Conservation (phyloP, 805 yeast genomes). For the Peterozyma toletana region DNA sequence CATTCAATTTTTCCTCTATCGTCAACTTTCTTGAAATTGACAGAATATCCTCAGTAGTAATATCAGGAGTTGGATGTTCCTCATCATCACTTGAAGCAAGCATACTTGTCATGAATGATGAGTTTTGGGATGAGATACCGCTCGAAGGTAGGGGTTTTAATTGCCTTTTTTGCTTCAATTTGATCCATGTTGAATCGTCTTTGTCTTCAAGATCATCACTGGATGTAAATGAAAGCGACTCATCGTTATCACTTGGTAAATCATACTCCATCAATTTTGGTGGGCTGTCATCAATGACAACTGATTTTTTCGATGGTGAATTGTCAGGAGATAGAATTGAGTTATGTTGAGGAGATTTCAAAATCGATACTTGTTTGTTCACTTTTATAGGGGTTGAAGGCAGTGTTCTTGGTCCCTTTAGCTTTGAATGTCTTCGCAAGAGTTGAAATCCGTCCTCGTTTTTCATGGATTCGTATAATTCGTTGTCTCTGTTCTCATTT, state of each 20-base stretch:
- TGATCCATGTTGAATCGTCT: slow-evolving; percentile 10
- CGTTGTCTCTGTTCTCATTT: too few species aligned
- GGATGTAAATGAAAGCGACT: slow-evolving; percentile 2
- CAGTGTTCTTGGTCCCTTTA: slow-evolving; percentile 22
- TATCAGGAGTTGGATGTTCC: slow-evolving; percentile 12
- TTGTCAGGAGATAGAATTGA: slow-evolving; percentile 12
- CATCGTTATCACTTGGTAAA: slow-evolving; percentile 15
- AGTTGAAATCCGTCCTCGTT: neutral
- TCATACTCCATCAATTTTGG: slow-evolving; percentile 29
- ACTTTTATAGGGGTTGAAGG: slow-evolving; percentile 14
- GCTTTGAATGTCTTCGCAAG: slow-evolving; percentile 16
- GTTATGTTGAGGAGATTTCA: slow-evolving; percentile 9
- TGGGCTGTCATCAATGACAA: slow-evolving; percentile 29
- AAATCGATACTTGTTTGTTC: slow-evolving; percentile 11
- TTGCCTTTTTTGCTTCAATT: slow-evolving; percentile 19
- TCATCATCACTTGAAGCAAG: slow-evolving; percentile 16
- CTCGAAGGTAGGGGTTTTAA: slow-evolving; percentile 28
- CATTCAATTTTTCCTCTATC: slow-evolving; percentile 37
- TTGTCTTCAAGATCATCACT: slow-evolving; percentile 8
- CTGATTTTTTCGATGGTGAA: slow-evolving; percentile 28
- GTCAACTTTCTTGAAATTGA: slow-evolving; percentile 19
- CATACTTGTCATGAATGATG: slow-evolving; percentile 24
- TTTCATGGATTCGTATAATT: too few species aligned
- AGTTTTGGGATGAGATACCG: slow-evolving; percentile 23
- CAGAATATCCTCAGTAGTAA: slow-evolving; percentile 19